Evolutionary conservation across 2,329 filamentous ascomycete genomes (phyloP).

Genomic region (Mollisia scopiformis): DNA sequence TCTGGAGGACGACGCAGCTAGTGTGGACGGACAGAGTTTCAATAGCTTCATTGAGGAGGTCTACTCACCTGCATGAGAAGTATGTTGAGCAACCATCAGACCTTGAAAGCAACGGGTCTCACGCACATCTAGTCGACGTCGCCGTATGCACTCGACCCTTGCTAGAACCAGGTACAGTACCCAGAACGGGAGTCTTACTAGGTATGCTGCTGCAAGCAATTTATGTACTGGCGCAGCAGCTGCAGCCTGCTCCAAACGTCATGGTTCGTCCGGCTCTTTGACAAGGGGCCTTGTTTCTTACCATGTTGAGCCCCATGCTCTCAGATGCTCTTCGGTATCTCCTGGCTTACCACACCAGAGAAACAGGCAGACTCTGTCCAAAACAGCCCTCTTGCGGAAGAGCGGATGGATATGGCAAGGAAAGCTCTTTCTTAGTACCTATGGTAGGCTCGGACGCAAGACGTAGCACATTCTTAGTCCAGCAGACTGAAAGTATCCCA

Average conservation of each 20-base stretch:
- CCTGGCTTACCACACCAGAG: no score
- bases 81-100: background rate
- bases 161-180: no score
- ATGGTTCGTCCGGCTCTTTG: background rate
- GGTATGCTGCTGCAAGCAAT: conserved; percentile 1
- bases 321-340: no score
- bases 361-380: background rate
- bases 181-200: no score
- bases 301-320: background rate
- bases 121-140: background rate
- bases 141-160: background rate
- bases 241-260: background rate
- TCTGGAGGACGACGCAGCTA: background rate
- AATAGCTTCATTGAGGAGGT: background rate
- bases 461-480: background rate
- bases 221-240: background rate
- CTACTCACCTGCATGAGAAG: background rate
- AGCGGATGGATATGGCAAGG: background rate
- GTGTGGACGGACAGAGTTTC: background rate
- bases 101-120: background rate
- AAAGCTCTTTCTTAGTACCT: background rate
- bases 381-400: background rate
- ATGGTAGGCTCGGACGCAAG: background rate
- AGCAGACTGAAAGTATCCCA: background rate
- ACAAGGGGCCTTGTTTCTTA: no score